Base-by-base conservation (phyloP, 441 rosid species). In the Theobroma grandiflorum region DNA sequence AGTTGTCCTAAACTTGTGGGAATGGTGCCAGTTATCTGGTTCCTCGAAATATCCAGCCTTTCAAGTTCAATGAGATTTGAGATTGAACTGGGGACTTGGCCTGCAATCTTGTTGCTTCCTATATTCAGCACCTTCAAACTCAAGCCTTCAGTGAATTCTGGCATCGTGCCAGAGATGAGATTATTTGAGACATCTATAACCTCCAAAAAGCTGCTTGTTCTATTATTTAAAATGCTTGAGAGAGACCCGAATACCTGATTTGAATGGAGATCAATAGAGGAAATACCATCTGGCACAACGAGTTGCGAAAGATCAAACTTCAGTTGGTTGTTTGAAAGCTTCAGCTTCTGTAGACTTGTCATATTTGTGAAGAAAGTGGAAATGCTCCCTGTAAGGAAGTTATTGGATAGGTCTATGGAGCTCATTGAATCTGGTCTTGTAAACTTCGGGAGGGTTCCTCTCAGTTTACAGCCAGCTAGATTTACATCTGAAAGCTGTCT, bases 391-490 rank as follows among this genome's bases (percentile, higher is more conserved):
- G 90, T 84, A 64, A 96, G 77, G 62, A 82, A 82, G 87, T 96
- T 96, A 77, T 88, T 82, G 22, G 99, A 96, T 16, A 96, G 85
- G 86, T 96, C 98, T 12, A 95, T 70, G 68, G 89, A 85, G 82
- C 26, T 88, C 85, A 96, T 73, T 26, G 96, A 89, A 31, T 84
- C 87, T n/a, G 96, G 89, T 76, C 85, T 91, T 65, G 89, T 69
- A 76, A 96, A 89, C 81, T 76, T 89, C 2, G 99, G 98, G 63
- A 95, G 90, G 38, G 61, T 68, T 78, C 99, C 99, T 77, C 61
- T 79, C 70, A 96, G 89, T 83, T 89, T 89, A 79, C 98, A 95
- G 57, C 94, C 98, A 80, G 99, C 98, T 53, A 96, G 89, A 35
- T 87, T 89, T 72, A 93, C 92, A 76, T 87, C 89, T 57, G 94